Percentiles rank a stretch among this genome's conserved stretches.
Evolutionary conservation across 192 early-diverging fungal genomes (phyloP).

Genomic region (Backusella sp.): DNA sequence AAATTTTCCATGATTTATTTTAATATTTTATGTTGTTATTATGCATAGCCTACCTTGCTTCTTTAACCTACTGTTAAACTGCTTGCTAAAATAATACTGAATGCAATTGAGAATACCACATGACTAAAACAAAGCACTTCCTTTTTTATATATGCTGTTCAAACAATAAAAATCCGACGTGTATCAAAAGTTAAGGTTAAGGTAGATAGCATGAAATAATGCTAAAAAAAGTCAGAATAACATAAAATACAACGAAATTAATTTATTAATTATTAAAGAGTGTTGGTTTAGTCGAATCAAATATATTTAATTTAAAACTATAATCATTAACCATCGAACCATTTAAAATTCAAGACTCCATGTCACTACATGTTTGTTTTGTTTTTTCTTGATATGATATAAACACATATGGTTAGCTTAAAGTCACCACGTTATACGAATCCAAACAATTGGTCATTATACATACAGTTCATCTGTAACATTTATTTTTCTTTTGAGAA

Average conservation of each 20-base stretch:
- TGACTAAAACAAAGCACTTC: background rate
- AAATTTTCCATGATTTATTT: background rate
- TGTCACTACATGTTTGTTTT: background rate
- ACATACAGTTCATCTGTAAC: background rate
- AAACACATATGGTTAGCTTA: background rate
- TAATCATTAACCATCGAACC: background rate
- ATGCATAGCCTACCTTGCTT: background rate
- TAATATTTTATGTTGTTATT: background rate
- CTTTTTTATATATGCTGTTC: background rate
- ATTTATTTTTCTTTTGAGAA: background rate
- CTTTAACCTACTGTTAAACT: background rate
- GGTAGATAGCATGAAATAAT: background rate
- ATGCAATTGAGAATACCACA: background rate
- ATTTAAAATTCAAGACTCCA: background rate
- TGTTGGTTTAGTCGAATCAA: background rate
- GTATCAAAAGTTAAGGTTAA: background rate
- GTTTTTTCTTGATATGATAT: conserved; percentile 6
- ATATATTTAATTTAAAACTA: background rate
- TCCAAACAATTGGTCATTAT: conserved; percentile 6
- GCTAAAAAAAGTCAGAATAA: background rate
- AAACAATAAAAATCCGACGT: conserved; percentile 3
- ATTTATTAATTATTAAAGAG: background rate
- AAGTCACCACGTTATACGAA: background rate
- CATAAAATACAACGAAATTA: background rate
- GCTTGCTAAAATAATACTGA: background rate